phyloP scores from a whole-genome alignment of 352 stramenopile genomes.

The Globisporangium recalcitrans region DNA sequence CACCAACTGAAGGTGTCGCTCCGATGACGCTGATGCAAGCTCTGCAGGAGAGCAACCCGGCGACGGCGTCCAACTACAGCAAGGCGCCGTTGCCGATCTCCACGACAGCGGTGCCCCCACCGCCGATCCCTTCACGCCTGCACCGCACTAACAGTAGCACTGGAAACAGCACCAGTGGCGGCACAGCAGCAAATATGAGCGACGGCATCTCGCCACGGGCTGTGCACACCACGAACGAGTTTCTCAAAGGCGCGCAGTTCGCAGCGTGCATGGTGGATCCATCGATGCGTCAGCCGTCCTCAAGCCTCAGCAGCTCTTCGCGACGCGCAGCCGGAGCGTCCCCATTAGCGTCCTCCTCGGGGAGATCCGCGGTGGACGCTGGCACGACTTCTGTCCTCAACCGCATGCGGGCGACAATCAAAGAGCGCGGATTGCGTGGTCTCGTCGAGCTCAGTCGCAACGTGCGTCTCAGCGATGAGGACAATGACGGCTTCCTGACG shows the following conservation, averaged over 20 bases:
- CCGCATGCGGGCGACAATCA: conserved; percentile 42
- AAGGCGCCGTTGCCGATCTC: conserved; percentile 19
- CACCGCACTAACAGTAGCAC: conserved; percentile 24
- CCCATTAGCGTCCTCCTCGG: background rate
- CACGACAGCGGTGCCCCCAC: conserved; percentile 18
- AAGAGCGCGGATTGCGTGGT: conserved; percentile 41
- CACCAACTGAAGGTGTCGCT: background rate
- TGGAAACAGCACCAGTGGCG: background rate
- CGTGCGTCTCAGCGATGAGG: conserved; percentile 64
- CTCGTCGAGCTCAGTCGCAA: conserved; percentile 66
- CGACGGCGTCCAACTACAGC: conserved; percentile 19
- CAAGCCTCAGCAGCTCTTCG: conserved; percentile 12
- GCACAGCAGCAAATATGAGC: conserved; percentile 11
- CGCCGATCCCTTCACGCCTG: conserved; percentile 19
- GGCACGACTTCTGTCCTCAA: conserved; percentile 54
- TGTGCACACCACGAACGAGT: conserved; percentile 47
- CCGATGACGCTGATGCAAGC: conserved; percentile 51
- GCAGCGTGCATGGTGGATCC: conserved; percentile 57
- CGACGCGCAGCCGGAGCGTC: background rate
- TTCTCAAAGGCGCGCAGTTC: conserved; percentile 65
- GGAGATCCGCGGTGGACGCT: conserved; percentile 32
- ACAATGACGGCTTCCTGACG: conserved; percentile 57
- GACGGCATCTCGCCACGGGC: conserved; percentile 32
- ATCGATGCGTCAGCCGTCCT: conserved; percentile 23
- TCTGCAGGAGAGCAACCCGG: conserved; percentile 37